These are phyloP conservation scores for Citrullus colocynthis DNA, from an alignment of 306 rosid species.

Conservation along the genomic window DNA sequence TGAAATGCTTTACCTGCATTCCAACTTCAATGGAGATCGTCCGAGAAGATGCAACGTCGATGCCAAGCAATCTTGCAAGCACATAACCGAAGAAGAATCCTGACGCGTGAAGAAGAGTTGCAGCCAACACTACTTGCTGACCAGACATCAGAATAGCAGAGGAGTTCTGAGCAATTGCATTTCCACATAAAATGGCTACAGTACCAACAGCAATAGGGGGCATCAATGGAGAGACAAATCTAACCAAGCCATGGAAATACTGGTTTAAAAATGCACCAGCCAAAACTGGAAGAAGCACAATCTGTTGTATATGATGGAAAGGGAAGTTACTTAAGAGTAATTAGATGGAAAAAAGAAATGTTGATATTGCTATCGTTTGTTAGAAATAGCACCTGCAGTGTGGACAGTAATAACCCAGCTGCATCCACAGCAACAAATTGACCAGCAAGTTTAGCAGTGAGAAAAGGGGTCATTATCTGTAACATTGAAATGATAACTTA, in stretches of 20 bases:
- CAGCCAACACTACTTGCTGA: constrained; percentile 45
- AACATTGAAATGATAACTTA: not conserved
- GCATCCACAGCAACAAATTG: constrained; percentile 81
- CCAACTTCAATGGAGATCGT: constrained; percentile 86
- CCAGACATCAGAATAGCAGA: constrained; percentile 66
- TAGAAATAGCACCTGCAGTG: constrained; percentile 41
- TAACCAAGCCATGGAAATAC: constrained; percentile 58
- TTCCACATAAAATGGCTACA: constrained; percentile 66
- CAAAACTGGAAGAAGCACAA: constrained; percentile 74
- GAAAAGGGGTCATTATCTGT: constrained; percentile 83
- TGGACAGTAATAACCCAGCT: constrained; percentile 45
- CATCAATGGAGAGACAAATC: constrained; percentile 58
- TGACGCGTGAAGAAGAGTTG: constrained; percentile 49
- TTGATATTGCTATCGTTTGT: not conserved
- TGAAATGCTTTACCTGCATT: constrained; percentile 52
- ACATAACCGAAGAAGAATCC: constrained; percentile 72
- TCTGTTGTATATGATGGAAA: constrained; percentile 24
- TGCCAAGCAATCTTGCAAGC: constrained; percentile 43
- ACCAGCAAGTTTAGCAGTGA: constrained; percentile 83
- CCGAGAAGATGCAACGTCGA: constrained; percentile 54
- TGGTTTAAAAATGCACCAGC: constrained; percentile 78
- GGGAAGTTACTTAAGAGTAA: not conserved
- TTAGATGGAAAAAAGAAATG: not conserved
- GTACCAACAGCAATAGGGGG: constrained; percentile 77
- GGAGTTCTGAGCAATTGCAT: constrained; percentile 63